Evolutionary conservation across 78 protist species (phyloP).

Genomic region (Dictyostelium brefeldianum): DNA sequence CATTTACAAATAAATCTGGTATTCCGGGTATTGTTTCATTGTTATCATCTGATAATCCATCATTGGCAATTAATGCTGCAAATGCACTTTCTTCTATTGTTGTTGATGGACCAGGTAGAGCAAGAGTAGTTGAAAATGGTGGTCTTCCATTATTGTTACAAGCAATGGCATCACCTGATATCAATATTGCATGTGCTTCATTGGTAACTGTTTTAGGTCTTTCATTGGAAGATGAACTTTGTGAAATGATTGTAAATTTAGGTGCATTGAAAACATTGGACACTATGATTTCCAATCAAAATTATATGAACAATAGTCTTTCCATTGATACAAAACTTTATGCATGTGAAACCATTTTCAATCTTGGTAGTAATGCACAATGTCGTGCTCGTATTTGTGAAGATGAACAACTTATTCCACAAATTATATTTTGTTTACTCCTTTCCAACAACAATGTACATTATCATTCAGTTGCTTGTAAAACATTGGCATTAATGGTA

Average conservation of each 20-base stretch:
- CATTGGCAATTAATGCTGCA: slow-evolving; percentile 45
- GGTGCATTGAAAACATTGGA: slow-evolving; percentile 41
- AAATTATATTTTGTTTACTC: slow-evolving; percentile 20
- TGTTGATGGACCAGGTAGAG: slow-evolving; percentile 77
- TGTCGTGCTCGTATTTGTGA: slow-evolving; percentile 41
- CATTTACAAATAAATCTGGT: slow-evolving; percentile 53
- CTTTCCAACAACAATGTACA: not conserved
- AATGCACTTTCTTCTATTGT: slow-evolving; percentile 53
- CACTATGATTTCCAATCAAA: not conserved
- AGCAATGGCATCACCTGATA: slow-evolving; percentile 22
- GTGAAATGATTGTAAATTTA: slow-evolving; percentile 52
- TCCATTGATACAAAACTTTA: slow-evolving; percentile 53
- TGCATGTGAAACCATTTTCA: slow-evolving; percentile 62
- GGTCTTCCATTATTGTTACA: slow-evolving; percentile 30
- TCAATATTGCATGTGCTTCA: slow-evolving; percentile 49
- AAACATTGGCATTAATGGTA: slow-evolving; percentile 48
- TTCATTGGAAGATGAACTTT: slow-evolving; percentile 62
- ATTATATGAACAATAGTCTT: slow-evolving; percentile 30
- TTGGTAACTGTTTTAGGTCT: slow-evolving; percentile 54
- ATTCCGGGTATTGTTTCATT: slow-evolving; percentile 67
- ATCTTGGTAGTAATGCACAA: slow-evolving; percentile 27
- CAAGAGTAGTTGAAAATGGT: slow-evolving; percentile 63
- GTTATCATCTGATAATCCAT: slow-evolving; percentile 9
- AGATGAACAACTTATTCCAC: slow-evolving; percentile 18
- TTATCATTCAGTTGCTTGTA: slow-evolving; percentile 33